Evolutionary conservation across 2,329 filamentous ascomycete species (phyloP), one percentile per base, ranked within the genome.

Genomic region (Neocucurbitaria cava): DNA sequence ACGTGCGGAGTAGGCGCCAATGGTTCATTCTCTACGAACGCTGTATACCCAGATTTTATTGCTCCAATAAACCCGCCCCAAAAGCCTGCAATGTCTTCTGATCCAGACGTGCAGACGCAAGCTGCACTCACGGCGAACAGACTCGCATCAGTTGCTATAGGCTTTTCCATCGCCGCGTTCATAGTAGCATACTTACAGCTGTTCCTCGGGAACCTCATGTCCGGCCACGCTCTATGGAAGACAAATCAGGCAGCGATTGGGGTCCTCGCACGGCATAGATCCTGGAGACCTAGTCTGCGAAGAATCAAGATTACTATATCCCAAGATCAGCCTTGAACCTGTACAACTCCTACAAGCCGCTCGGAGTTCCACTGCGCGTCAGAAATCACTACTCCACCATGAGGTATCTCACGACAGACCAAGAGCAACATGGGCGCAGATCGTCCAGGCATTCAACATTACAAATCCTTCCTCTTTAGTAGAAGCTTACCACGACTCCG

Each of bases 361-460:
- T 20, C 18, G 36, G 3, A 40, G 4, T 10, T 40, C 35, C n/a
- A 20, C 35, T 18, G n/a, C 18, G 5, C n/a, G 3, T 7, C 35
- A 38, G 15, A 8, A 18, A 4, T 18, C 36, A 10, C 36, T 5
- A 24, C 17, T 45, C 3, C 17, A 31, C n/a, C 30, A 10, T 5
- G 28, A 45, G 30, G 6, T 45, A 21, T 33, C n/a, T 15, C 42
- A 45, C 20, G 42, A 45, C 13, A 31, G 28, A 31, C 53, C 53
- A 23, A 33, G 49, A 41, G 48, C 44, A 21, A 54, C 48, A 5
- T 56, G 50, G 44, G 44, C 50, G 8, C 50, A 53, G 21, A 42
- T 49, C 3, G 15, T 49, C 23, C 35, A 38, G 9, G 44, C 24
- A 1, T 36, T 53, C 15, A 35, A 31, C 15, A 43, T 53, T 17